Evolutionary conservation across 495 filamentous ascomycete species (phyloP), one percentile per base, ranked within the genome.

Genomic region (Daldinia decipiens): DNA sequence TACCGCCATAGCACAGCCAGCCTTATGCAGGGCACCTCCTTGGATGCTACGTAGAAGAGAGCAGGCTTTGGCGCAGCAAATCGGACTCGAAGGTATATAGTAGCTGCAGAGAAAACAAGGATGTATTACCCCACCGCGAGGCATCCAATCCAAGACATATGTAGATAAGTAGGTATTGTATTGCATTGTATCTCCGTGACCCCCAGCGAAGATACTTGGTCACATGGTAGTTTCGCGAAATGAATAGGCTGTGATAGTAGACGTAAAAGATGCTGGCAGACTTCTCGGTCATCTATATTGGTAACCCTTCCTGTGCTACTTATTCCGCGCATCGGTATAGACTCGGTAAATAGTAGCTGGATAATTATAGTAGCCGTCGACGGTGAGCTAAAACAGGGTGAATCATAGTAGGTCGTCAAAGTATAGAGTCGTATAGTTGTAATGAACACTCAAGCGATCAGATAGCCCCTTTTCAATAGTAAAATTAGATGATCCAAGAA

Each of bases 1-100:
- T 56, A 21, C 63, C 59, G 43, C 51, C 43, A 9, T 43, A 59
- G 24, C 57, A 64, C 27, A 59, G 34, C 27, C 45, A 72, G 69
- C 59, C 63, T 72, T 56, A 72, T 72, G 69, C 69, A 67, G 47
- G 65, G 45, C 69, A 51, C 31, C 55, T 64, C 64, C 64, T 64
- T 7, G 43, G 39, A 29, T 67, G 34, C 69, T 56, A 67, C 55
- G 17, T 56, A 50, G 55, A 64, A 63, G 51, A 32, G 26, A 8
- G 15, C 19, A 17, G 31, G 57, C 8, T 52, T 59, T 53, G 40
- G 34, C 31, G 59, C 39, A 47, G 65, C 34, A 47, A 47, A 47
- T 47, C 53, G 47, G 54, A 51, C 27, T 65, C 47, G 59, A 24
- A 29, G 64, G 26, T 34, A n/a, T n/a, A 29, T 8, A 50, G 36